Evolutionary conservation across 2,329 filamentous ascomycete species (phyloP), one percentile per base, ranked within the genome.

Genomic region (Tolypocladium sp.): DNA sequence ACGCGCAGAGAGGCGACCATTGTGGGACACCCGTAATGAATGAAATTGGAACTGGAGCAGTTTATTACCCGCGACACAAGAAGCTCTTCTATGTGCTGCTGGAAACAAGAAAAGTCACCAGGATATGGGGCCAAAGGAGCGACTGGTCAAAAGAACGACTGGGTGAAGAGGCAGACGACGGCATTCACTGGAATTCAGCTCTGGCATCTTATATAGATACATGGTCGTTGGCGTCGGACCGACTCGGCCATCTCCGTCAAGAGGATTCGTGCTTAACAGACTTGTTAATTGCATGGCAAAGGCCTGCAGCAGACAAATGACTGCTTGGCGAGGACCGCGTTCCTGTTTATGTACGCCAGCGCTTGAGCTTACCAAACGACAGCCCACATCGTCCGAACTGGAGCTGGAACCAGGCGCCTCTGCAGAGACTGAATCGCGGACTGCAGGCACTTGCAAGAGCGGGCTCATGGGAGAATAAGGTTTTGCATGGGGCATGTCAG

Each of bases 1-100:
- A 71, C 69, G 64, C 73, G 42, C 61, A 79, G 62, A 49, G 77
- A 77, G 53, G 74, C 72, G 60, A 73, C 73, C 76, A 79, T 55
- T 12, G 12, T 35, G 46, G 4, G 4, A 20, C n/a, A 20, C 15
- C 15, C 15, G 46, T n/a, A 51, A 51, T 2, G 46, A 51, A 4
- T 30, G 46, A 3, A 30, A 13, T 20, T 20, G 46, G 46, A 20
- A 33, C 7, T 4, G 25, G 30, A 27, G 44, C 13, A 30, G 5
- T n/a, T n/a, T n/a, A 6, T 4, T 25, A 5, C 22, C 42, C 2
- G 9, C 2, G 10, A 12, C 44, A 49, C 44, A 9, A 20, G 13
- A 6, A 20, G 12, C 44, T 30, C 25, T 17, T 30, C 13, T 20
- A 1, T 17, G 3, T 49, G 44, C 25, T 49, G 7, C 44, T 30